Base-by-base conservation (phyloP, 23 red algal species). In the Cyanidiococcus yangmingshanensis region DNA sequence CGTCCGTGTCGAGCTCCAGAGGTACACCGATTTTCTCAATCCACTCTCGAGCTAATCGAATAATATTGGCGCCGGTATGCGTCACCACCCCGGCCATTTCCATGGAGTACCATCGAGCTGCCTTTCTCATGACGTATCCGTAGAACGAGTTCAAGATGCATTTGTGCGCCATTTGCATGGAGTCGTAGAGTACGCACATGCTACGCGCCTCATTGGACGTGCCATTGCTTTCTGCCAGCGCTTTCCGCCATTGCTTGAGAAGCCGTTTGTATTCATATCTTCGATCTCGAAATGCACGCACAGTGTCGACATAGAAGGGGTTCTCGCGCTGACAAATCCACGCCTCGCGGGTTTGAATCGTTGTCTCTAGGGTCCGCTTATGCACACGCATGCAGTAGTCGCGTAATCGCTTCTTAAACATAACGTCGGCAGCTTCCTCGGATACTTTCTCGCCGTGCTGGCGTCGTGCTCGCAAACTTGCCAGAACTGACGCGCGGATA, bases 61-160 rank as follows among this genome's bases (percentile, higher is more conserved):
- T 98, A 30, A 98, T 98, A 0, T 81, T 57, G 27, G 88, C 86
- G 31, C 94, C 94, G n/a, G 89, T 98, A 58, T 91, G 89, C 35
- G 94, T 98, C 1, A 98, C 94, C 39, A 98, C 79, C 2, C 94
- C 94, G 1, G 94, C 94, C 94, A 98, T 98, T 68, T 98, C 94
- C 94, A 98, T 98, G 27, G 94, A 98, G 63, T 98, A 98, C 94
- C 94, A 98, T 2, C 94, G 79, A 21, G 87, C 94, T 15, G 87
- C 94, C 29, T 76, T 79, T 29, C 94, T 79, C 94, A 98, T 98
- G 24, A 98, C 87, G 51, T 98, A 98, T 24, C 94, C 94, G 79
- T 98, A 98, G 58, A 98, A 98, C 1, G 88, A 92, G 76, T 98
- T 98, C 59, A 98, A 68, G 40, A 98, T 98, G 77, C 88, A 91